Evolutionary conservation across 1,284 basidiomycete genomes (phyloP).

Genomic region (Trametes sp.): DNA sequence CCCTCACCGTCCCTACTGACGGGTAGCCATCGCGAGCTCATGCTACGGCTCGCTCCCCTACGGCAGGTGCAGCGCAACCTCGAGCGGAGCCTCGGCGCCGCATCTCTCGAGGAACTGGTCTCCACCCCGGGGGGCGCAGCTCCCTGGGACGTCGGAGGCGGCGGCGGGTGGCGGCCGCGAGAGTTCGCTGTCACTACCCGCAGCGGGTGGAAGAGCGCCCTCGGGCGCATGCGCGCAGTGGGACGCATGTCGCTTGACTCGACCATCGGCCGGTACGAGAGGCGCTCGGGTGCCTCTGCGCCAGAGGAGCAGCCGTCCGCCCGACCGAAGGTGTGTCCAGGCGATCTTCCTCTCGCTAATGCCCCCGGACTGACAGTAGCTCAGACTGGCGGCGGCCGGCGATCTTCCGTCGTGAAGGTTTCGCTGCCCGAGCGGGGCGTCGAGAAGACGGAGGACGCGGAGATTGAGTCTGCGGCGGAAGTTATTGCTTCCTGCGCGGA

Average conservation of each 20-base stretch:
- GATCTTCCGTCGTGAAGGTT: not conserved
- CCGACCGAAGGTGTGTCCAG: conserved; percentile 10
- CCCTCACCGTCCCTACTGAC: conserved; percentile 39
- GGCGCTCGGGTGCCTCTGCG: conserved; percentile 3
- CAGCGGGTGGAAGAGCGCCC: conserved; percentile 37
- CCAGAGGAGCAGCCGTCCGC: conserved; percentile 9
- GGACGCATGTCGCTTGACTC: conserved; percentile 13
- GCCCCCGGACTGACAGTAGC: conserved; percentile 15
- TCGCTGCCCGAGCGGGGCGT: not conserved
- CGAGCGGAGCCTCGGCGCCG: conserved; percentile 54
- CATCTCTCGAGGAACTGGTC: conserved; percentile 25
- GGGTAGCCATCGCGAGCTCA: conserved; percentile 53
- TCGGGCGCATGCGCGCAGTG: conserved; percentile 29
- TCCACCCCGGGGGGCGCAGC: conserved; percentile 21
- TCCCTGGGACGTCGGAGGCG: conserved; percentile 24
- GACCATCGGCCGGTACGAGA: conserved; percentile 10
- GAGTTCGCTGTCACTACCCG: conserved; percentile 37
- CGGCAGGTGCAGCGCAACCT: conserved; percentile 58
- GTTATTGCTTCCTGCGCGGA: conserved; percentile 63
- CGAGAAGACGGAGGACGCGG: conserved; percentile 33
- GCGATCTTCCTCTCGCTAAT: not conserved
- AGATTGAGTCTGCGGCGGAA: conserved; percentile 48
- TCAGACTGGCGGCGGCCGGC: conserved; percentile 3
- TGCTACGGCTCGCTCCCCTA: conserved; percentile 56
- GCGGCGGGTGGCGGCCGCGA: conserved; percentile 23